Evolutionary conservation across 768 basidiomycete genomes (phyloP).

Genomic region (Xerocomellus chrysenteron): DNA sequence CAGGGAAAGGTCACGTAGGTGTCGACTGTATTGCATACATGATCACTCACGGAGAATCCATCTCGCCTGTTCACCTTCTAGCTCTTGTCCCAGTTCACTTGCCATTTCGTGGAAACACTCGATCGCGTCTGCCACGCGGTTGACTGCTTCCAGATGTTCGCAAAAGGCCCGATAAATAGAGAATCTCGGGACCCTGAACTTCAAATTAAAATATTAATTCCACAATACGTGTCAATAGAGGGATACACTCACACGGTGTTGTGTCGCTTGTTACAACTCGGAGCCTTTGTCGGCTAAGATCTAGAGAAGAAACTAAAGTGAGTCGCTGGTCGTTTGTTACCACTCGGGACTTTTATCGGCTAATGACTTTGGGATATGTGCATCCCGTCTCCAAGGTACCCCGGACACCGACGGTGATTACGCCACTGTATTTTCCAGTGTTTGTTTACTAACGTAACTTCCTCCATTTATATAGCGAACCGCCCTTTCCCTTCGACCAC

Average conservation of each 20-base stretch:
- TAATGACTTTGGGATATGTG: no score
- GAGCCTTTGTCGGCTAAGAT: no score
- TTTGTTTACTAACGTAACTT: neutral
- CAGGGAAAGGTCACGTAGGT: neutral
- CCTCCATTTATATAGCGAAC: neutral
- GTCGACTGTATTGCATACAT: neutral
- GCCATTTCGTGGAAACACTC: constrained; percentile 5
- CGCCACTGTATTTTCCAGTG: neutral
- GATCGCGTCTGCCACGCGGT: neutral
- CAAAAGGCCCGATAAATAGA: neutral
- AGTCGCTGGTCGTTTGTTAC: no score
- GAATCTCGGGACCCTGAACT: neutral
- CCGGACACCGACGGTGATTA: no score
- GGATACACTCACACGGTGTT: neutral
- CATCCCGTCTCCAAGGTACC: no score
- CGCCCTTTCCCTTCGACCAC: neutral
- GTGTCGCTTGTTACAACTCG: no score
- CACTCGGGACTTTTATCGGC: no score
- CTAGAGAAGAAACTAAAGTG: no score
- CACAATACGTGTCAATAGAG: no score
- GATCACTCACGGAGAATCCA: neutral
- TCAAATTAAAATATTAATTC: neutral
- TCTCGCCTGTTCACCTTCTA: no score
- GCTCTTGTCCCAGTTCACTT: neutral
- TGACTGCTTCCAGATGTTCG: neutral